Conservation (phyloP, 2,329 filamentous ascomycete species). For the Colletotrichum higginsianum region DNA sequence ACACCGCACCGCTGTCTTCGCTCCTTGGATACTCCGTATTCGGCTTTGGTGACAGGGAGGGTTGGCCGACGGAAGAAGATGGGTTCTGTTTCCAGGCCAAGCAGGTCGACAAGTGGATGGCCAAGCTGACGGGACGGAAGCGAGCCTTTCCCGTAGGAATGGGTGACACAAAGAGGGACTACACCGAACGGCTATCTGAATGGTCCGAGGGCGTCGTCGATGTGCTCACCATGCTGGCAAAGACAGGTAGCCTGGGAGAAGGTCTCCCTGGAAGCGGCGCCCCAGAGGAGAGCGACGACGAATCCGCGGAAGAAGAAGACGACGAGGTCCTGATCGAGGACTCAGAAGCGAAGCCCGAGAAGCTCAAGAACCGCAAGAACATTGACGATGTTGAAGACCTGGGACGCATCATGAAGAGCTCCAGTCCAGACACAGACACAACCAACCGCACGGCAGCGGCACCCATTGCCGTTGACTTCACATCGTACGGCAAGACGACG, state of each 20-base stretch:
- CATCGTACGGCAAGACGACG: constrained; percentile 73
- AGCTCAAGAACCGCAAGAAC: constrained; percentile 54
- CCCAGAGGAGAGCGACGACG: constrained; percentile 86
- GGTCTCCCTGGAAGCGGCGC: constrained; percentile 86
- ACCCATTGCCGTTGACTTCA: constrained; percentile 88
- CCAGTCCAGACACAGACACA: constrained; percentile 53
- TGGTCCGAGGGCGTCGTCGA: constrained; percentile 84
- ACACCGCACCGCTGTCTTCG: constrained; percentile 84
- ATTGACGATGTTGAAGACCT: constrained; percentile 91
- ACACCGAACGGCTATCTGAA: constrained; percentile 76
- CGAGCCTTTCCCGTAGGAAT: constrained; percentile 91
- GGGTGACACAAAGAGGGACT: constrained; percentile 87
- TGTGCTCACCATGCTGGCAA: constrained; percentile 75
- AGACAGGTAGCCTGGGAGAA: constrained; percentile 72
- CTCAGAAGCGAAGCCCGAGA: constrained; percentile 61
- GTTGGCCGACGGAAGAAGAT: constrained; percentile 91
- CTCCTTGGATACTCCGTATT: constrained; percentile 93
- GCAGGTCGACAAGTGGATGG: constrained; percentile 95
- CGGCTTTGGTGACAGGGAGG: constrained; percentile 91
- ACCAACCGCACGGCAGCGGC: constrained; percentile 50
- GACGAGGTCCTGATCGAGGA: constrained; percentile 66
- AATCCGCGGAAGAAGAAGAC: constrained; percentile 73
- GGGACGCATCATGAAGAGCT: constrained; percentile 73
- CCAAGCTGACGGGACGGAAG: constrained; percentile 89
- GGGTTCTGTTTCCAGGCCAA: constrained; percentile 95